Percentiles rank a stretch among this genome's conserved stretches.
phyloP scores from a whole-genome alignment of 148 eudicot genomes.

The Fagopyrum homotropicum region DNA sequence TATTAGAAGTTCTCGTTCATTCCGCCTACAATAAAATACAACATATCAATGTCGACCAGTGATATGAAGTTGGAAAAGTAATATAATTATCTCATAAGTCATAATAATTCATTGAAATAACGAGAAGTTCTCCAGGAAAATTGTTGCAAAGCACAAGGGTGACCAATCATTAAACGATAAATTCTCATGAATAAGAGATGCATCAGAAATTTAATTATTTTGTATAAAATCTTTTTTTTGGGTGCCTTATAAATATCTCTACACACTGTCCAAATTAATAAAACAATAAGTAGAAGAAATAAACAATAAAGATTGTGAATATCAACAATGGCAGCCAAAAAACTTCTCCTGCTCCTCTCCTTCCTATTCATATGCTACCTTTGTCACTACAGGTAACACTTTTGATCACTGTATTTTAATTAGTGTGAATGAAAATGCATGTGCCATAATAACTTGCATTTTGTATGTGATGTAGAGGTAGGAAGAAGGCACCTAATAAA shows the following conservation, averaged over 20 bases:
- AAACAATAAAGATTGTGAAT: too few species aligned
- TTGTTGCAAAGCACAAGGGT: neutral
- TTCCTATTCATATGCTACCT: slow-evolving; percentile 5
- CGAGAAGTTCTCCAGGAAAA: neutral
- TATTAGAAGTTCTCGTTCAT: too few species aligned
- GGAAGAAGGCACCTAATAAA: neutral
- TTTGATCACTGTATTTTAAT: neutral
- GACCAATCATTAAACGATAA: neutral
- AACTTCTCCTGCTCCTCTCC: slow-evolving; percentile 2
- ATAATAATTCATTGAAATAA: too few species aligned
- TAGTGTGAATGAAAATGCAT: neutral
- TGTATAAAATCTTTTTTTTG: neutral
- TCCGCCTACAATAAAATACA: too few species aligned
- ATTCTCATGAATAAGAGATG: neutral
- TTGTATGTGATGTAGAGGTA: neutral
- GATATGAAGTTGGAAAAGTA: too few species aligned
- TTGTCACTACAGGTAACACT: neutral
- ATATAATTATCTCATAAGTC: too few species aligned
- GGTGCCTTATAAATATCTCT: neutral
- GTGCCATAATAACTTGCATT: neutral
- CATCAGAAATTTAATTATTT: neutral
- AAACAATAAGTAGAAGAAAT: neutral
- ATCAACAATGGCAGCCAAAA: neutral
- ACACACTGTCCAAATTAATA: neutral
- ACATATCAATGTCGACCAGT: too few species aligned